phyloP scores from a whole-genome alignment of 768 basidiomycete species.

The Terana coerulea region DNA sequence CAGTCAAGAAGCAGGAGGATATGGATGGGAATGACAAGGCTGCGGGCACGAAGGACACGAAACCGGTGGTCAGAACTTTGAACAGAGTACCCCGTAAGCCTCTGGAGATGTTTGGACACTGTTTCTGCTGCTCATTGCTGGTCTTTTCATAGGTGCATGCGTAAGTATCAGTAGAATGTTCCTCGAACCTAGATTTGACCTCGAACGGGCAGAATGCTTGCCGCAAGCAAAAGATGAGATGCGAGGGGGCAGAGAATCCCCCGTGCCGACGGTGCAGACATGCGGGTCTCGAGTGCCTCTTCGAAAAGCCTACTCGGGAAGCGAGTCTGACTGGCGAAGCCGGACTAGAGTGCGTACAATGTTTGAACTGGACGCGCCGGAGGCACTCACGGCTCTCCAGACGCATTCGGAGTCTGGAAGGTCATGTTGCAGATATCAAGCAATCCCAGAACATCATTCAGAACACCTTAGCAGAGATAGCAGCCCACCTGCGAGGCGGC shows the following conservation, averaged over 20 bases:
- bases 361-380: conserved; percentile 14
- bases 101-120: no score
- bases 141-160: conserved; percentile 65
- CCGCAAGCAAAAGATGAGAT: conserved; percentile 96
- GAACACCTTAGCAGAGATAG: conserved; percentile 75
- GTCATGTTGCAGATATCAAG: conserved; percentile 81
- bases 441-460: conserved; percentile 72
- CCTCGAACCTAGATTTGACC: conserved; percentile 11
- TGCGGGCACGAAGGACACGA: conserved; percentile 53
- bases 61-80: conserved; percentile 72
- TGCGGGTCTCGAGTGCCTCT: conserved; percentile 86
- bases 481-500: conserved; percentile 66
- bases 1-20: conserved; percentile 62
- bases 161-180: conserved; percentile 38
- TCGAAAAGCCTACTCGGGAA: conserved; percentile 90
- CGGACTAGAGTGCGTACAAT: conserved; percentile 70
- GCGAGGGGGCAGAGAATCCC: conserved; percentile 93
- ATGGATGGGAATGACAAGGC: conserved; percentile 42
- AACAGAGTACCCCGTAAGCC: conserved; percentile 87
- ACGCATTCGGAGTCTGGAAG: conserved; percentile 86
- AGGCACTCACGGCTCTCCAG: conserved; percentile 35
- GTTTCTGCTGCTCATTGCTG: no score
- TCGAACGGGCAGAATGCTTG: conserved; percentile 72
- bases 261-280: conserved; percentile 94
- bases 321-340: conserved; percentile 86